Percentiles rank a stretch among this genome's conserved stretches.
Conservation (phyloP, 1,284 basidiomycete genomes). For the Trichosporon faecale region DNA sequence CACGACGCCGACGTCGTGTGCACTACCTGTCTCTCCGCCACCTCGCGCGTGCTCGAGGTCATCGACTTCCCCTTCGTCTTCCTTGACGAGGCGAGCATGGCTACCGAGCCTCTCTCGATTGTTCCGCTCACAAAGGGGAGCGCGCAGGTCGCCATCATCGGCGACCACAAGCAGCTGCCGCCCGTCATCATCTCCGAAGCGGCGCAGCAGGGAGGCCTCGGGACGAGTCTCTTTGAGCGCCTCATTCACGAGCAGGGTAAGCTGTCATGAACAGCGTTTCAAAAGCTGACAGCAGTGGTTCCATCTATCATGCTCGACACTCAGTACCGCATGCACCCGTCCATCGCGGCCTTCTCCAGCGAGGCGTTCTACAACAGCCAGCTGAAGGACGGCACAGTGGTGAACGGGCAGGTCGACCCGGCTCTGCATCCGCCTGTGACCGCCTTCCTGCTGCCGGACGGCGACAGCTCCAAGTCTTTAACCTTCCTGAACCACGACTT, state of each 20-base stretch:
- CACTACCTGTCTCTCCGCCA: slow-evolving; percentile 75
- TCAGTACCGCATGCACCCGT: slow-evolving; percentile 93
- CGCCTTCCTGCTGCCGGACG: slow-evolving; percentile 38
- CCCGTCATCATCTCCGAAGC: slow-evolving; percentile 75
- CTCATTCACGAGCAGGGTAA: slow-evolving; percentile 72
- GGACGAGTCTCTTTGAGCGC: slow-evolving; percentile 81
- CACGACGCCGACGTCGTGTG: slow-evolving; percentile 72
- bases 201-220: slow-evolving; percentile 67
- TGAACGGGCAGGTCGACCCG: slow-evolving; percentile 57
- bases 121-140: slow-evolving; percentile 86
- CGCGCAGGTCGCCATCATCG: slow-evolving; percentile 79
- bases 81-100: slow-evolving; percentile 93
- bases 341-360: slow-evolving; percentile 80
- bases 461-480: slow-evolving; percentile 48
- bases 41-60: slow-evolving; percentile 53
- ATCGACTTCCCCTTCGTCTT: slow-evolving; percentile 91
- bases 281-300: slow-evolving; percentile 50
- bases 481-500: slow-evolving; percentile 75
- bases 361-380: slow-evolving; percentile 72
- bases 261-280: slow-evolving; percentile 34
- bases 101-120: slow-evolving; percentile 82
- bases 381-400: slow-evolving; percentile 68
- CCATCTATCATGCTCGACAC: slow-evolving; percentile 84
- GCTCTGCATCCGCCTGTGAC: slow-evolving; percentile 62
- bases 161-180: slow-evolving; percentile 95